Evolutionary conservation across 148 eudicot genomes (phyloP).

Genomic region (Tetragonia tetragonoides): DNA sequence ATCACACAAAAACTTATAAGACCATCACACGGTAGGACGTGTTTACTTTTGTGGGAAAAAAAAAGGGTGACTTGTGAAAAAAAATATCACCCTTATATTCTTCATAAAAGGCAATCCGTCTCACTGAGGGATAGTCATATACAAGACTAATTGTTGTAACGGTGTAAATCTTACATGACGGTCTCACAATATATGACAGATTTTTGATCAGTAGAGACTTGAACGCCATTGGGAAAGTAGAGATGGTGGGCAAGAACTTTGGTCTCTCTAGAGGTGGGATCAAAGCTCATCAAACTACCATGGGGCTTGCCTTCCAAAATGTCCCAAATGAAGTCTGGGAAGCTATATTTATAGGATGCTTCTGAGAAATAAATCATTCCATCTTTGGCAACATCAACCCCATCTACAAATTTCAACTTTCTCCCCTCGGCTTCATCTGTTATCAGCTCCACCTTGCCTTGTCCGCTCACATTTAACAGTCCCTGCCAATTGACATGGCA

Average conservation of each 20-base stretch:
- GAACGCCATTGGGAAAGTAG: constrained; percentile 67
- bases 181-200: constrained; percentile 60
- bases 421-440: constrained; percentile 63
- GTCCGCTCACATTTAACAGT: constrained; percentile 40
- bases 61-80: too few relatives aligned
- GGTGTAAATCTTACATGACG: constrained; percentile 33
- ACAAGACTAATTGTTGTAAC: too few relatives aligned
- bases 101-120: too few relatives aligned
- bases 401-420: constrained; percentile 52
- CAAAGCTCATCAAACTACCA: constrained; percentile 63
- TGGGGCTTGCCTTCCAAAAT: constrained; percentile 48
- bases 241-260: constrained; percentile 44
- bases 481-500: constrained; percentile 41
- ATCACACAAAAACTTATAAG: too few relatives aligned
- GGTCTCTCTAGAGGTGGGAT: constrained; percentile 50
- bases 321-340: constrained; percentile 18
- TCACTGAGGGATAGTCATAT: too few relatives aligned
- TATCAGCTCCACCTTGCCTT: constrained; percentile 41
- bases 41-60: too few relatives aligned
- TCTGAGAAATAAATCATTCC: constrained; percentile 74
- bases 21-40: too few relatives aligned
- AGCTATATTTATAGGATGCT: constrained; percentile 49
- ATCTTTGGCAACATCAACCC: constrained; percentile 54
- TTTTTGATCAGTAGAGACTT: constrained; percentile 51
- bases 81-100: too few relatives aligned